phyloP scores from a whole-genome alignment of 192 early-diverging fungal species.

The Phycomyces nitens region DNA sequence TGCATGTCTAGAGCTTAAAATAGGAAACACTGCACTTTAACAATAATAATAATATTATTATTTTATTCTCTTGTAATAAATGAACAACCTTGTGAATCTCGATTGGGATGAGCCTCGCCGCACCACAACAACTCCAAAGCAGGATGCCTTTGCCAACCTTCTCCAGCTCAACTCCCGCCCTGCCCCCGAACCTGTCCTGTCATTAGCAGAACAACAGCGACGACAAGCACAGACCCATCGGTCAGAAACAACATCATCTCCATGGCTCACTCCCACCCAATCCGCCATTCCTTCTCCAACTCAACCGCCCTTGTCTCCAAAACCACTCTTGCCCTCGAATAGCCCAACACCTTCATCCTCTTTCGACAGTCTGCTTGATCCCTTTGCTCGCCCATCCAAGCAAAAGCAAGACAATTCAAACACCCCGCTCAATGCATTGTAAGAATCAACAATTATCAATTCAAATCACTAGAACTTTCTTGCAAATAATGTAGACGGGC shows the following conservation, averaged over 20 bases:
- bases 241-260: background rate
- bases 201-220: constrained; percentile 23
- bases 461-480: too few relatives aligned
- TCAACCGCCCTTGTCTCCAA: background rate
- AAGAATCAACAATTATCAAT: too few relatives aligned
- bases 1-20: too few relatives aligned
- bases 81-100: background rate
- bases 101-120: background rate
- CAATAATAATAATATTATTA: too few relatives aligned
- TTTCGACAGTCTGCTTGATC: constrained; percentile 27
- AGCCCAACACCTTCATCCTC: constrained; percentile 1
- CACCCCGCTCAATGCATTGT: constrained; percentile 29
- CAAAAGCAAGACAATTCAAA: background rate
- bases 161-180: background rate
- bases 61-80: background rate
- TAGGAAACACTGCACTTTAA: too few relatives aligned
- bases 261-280: constrained; percentile 12
- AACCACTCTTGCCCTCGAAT: background rate
- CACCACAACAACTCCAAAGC: background rate
- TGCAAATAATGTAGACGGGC: constrained; percentile 3
- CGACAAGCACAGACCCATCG: constrained; percentile 10
- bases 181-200: background rate
- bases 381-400: constrained; percentile 13
- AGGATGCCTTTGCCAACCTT: background rate
- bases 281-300: background rate